These are phyloP conservation scores for Boletellus dicymbophilus DNA, from an alignment of 1,284 basidiomycete genomes.

Conservation along the genomic window DNA sequence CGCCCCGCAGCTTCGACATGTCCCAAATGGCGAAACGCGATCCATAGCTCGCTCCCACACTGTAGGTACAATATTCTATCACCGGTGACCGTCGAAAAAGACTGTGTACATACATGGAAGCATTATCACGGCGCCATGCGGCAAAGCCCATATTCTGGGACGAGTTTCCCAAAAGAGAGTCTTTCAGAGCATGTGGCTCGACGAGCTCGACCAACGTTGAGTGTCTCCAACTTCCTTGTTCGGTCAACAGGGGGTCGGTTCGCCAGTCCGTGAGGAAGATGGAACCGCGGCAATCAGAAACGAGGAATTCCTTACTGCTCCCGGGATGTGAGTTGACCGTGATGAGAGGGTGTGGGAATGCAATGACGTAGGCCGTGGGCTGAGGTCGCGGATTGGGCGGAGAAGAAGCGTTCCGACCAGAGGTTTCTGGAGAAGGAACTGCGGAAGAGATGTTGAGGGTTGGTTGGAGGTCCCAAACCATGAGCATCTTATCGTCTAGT, in stretches of 20 bases:
- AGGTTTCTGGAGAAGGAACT: slow-evolving; percentile 30
- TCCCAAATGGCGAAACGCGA: slow-evolving; percentile 75
- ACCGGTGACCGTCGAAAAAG: neutral
- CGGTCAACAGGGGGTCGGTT: slow-evolving; percentile 58
- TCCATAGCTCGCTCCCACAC: slow-evolving; percentile 74
- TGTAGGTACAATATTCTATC: slow-evolving; percentile 31
- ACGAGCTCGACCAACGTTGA: slow-evolving; percentile 68
- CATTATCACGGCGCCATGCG: slow-evolving; percentile 67
- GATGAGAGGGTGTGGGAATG: slow-evolving; percentile 68
- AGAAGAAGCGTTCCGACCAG: slow-evolving; percentile 17
- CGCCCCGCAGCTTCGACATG: slow-evolving; percentile 65
- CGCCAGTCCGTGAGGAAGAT: slow-evolving; percentile 80
- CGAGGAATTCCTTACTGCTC: slow-evolving; percentile 74
- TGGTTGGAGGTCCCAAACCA: slow-evolving; percentile 81
- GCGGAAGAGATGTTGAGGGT: slow-evolving; percentile 42
- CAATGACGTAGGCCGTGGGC: slow-evolving; percentile 73
- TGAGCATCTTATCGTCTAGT: slow-evolving; percentile 76
- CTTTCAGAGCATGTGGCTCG: slow-evolving; percentile 63
- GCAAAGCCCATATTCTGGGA: slow-evolving; percentile 55
- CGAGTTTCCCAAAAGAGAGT: slow-evolving; percentile 48
- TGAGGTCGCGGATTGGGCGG: slow-evolving; percentile 45
- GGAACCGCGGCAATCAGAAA: slow-evolving; percentile 71
- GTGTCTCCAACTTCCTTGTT: slow-evolving; percentile 56
- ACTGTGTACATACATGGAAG: slow-evolving; percentile 61
- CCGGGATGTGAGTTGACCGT: slow-evolving; percentile 70